Evolutionary conservation across 805 yeast genomes (phyloP).

Genomic region (Myxozyma geophila): DNA sequence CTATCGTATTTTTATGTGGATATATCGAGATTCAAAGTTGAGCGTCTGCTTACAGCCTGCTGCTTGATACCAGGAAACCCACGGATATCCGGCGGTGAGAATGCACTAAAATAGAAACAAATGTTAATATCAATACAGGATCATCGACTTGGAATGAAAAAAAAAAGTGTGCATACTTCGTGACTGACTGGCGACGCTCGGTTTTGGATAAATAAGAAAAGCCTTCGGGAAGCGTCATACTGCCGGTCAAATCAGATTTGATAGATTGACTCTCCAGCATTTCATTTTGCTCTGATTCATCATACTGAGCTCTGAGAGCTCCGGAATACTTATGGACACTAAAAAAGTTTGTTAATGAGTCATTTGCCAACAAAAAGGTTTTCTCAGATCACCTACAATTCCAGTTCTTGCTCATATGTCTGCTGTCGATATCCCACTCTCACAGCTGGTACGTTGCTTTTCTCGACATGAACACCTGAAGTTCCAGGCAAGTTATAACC

Average conservation of each 20-base stretch:
- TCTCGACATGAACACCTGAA: conserved; percentile 87
- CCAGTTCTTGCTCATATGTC: conserved; percentile 73
- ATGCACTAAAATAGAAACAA: background rate
- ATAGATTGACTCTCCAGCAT: background rate
- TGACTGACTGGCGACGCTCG: background rate
- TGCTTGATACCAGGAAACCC: conserved; percentile 40
- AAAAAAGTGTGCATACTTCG: background rate
- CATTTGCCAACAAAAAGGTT: background rate
- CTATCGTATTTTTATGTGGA: too few relatives aligned
- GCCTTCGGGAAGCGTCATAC: background rate
- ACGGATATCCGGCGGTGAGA: conserved; percentile 12
- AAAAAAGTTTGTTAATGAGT: background rate
- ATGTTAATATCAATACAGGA: background rate
- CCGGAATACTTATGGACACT: conserved; percentile 25
- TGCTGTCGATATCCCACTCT: conserved; percentile 84
- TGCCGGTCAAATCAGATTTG: background rate
- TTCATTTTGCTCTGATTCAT: background rate
- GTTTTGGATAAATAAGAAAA: background rate
- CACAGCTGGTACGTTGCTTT: conserved; percentile 92
- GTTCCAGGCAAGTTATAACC: conserved; percentile 58
- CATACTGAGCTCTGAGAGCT: background rate
- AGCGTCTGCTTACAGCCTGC: conserved; percentile 33
- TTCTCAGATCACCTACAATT: conserved; percentile 16
- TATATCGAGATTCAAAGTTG: conserved; percentile 11
- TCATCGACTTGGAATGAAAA: background rate